These are phyloP conservation scores for Aspergillus fructus DNA, from an alignment of 2,329 filamentous ascomycete species.

Conservation along the genomic window DNA sequence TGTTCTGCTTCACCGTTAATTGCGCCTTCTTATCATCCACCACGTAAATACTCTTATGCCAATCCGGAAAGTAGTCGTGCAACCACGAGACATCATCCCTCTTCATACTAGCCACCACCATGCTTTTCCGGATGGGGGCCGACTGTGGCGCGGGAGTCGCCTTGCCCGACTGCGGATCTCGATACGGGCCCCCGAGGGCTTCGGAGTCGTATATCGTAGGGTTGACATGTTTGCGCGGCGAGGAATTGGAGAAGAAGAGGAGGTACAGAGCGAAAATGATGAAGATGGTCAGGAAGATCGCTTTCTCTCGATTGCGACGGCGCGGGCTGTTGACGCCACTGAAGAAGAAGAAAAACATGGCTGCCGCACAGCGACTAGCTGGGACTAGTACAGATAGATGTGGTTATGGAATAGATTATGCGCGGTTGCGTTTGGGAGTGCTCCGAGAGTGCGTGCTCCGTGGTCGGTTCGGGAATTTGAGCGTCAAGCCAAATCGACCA, in stretches of 20 bases:
- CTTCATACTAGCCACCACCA: slow-evolving; percentile 43
- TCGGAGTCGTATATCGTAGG: slow-evolving; percentile 12
- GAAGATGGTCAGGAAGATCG: slow-evolving; percentile 34
- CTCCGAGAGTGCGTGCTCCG: neutral
- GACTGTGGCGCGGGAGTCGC: slow-evolving; percentile 19
- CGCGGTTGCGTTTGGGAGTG: neutral
- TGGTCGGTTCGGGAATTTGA: neutral
- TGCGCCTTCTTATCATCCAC: slow-evolving; percentile 51
- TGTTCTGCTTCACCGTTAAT: slow-evolving; percentile 49
- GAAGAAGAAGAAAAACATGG: slow-evolving; percentile 36
- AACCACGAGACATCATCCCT: slow-evolving; percentile 43
- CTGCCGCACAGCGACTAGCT: slow-evolving; percentile 10
- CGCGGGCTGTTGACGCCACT: slow-evolving; percentile 34
- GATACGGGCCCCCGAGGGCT: slow-evolving; percentile 11
- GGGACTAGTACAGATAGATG: neutral
- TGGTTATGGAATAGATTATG: neutral
- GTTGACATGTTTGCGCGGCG: slow-evolving; percentile 10
- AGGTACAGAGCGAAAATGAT: slow-evolving; percentile 34
- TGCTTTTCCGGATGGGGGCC: slow-evolving; percentile 25
- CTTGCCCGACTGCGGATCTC: slow-evolving; percentile 18
- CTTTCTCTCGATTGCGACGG: slow-evolving; percentile 34
- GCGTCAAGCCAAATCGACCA: slow-evolving; percentile 9
- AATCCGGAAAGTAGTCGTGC: slow-evolving; percentile 41
- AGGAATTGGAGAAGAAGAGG: slow-evolving; percentile 29
- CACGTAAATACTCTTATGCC: slow-evolving; percentile 57